Percentiles rank a stretch among this genome's conserved stretches.
Evolutionary conservation across 148 eudicot species (phyloP).

Genomic region (Camellia sinensis): DNA sequence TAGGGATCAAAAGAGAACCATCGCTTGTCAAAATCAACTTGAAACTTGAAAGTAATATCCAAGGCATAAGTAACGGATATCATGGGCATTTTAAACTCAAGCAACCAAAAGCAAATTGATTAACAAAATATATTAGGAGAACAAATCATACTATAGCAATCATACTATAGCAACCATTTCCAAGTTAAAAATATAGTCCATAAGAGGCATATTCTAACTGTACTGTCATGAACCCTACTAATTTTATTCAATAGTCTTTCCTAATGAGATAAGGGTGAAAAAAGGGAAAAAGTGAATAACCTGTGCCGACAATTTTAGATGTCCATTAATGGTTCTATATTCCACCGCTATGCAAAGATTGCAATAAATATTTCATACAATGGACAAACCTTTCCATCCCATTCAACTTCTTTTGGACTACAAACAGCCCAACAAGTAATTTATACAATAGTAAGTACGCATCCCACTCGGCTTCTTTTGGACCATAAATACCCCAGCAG

Average conservation of each 20-base stretch:
- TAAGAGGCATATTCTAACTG: background rate
- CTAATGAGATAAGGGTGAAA: background rate
- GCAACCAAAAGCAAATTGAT: background rate
- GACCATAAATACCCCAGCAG: conserved; percentile 9
- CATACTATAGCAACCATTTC: background rate
- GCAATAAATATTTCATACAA: background rate
- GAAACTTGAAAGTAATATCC: background rate
- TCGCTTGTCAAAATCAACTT: background rate
- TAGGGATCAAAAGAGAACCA: background rate
- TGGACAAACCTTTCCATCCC: background rate
- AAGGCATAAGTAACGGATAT: background rate
- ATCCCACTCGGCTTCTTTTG: conserved; percentile 17
- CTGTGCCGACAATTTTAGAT: background rate
- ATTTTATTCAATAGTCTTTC: background rate
- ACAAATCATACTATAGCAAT: background rate
- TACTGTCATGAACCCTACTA: background rate
- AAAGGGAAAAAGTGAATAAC: background rate
- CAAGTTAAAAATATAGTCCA: background rate
- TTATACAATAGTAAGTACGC: background rate
- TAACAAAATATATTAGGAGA: background rate
- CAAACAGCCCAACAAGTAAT: background rate
- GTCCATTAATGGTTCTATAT: background rate
- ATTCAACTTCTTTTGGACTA: background rate
- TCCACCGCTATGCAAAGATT: background rate
- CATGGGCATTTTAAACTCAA: background rate